Evolutionary conservation across 2,329 filamentous ascomycete genomes (phyloP).

Genomic region (Hirsutella minnesotensis): DNA sequence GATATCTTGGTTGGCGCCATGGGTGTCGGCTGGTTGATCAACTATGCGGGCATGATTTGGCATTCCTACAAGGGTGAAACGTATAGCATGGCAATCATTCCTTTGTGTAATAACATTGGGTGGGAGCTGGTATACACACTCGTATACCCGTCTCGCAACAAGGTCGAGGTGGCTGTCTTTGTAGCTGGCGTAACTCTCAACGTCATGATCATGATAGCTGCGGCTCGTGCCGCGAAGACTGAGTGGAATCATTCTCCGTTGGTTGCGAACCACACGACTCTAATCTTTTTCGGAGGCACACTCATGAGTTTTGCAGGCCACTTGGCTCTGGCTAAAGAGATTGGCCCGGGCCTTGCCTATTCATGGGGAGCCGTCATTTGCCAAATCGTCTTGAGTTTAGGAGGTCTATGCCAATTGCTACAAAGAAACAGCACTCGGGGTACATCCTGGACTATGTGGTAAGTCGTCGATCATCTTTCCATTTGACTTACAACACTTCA

Average conservation of each 20-base stretch:
- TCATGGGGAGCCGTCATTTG: slow-evolving; percentile 8
- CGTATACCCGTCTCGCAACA: slow-evolving; percentile 6
- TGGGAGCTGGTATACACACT: slow-evolving; percentile 7
- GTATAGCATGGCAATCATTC: slow-evolving; percentile 8
- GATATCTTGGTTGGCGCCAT: slow-evolving; percentile 5
- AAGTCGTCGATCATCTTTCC: neutral
- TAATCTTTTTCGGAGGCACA: slow-evolving; percentile 4
- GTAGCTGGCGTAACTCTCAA: slow-evolving; percentile 5
- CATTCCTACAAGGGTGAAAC: slow-evolving; percentile 4
- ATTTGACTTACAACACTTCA: no score
- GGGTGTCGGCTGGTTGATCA: slow-evolving; percentile 8
- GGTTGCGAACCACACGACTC: slow-evolving; percentile 4
- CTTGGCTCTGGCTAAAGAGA: slow-evolving; percentile 6
- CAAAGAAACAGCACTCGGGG: slow-evolving; percentile 6
- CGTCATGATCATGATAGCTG: slow-evolving; percentile 6
- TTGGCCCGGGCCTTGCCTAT: slow-evolving; percentile 7
- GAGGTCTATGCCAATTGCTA: slow-evolving; percentile 6
- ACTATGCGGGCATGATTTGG: slow-evolving; percentile 7
- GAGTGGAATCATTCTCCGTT: slow-evolving; percentile 7
- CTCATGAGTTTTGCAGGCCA: slow-evolving; percentile 7
- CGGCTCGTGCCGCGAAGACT: slow-evolving; percentile 4
- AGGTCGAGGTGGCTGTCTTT: slow-evolving; percentile 6
- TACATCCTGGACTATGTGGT: slow-evolving; percentile 6
- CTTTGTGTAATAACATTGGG: slow-evolving; percentile 8
- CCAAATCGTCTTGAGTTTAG: slow-evolving; percentile 6